Percentiles rank a stretch among this genome's conserved stretches.
Conservation (phyloP, 345 rosid species). For the Moricandia arvensis region DNA sequence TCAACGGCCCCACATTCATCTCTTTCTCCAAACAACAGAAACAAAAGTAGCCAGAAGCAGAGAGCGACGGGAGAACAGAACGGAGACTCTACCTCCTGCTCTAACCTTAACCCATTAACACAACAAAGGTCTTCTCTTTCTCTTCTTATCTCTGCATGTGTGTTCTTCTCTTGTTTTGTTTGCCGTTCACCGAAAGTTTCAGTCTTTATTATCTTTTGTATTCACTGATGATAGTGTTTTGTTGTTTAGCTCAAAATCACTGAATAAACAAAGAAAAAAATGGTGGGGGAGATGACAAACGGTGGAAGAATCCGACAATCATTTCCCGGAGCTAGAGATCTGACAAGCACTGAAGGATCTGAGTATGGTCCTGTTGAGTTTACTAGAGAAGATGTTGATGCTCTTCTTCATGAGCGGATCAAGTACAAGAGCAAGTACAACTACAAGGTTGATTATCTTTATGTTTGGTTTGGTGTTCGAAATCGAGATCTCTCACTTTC, state of each 20-base stretch:
- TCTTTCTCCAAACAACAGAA: constrained; percentile 37
- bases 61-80: constrained; percentile 31
- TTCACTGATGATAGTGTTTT: constrained; percentile 4
- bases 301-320: constrained; percentile 51
- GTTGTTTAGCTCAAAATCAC: constrained; percentile 25
- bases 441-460: constrained; percentile 56
- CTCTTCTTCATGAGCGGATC: constrained; percentile 58
- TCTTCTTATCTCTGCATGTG: background rate
- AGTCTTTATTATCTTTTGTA: constrained; percentile 1
- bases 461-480: background rate
- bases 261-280: background rate
- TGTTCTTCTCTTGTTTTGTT: background rate
- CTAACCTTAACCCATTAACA: constrained; percentile 12
- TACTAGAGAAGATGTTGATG: constrained; percentile 66
- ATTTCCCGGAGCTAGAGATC: constrained; percentile 54
- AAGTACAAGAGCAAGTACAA: constrained; percentile 70
- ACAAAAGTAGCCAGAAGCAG: constrained; percentile 21
- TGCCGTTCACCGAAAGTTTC: constrained; percentile 1
- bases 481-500: constrained; percentile 17
- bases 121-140: background rate
- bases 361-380: constrained; percentile 58
- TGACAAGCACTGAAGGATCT: constrained; percentile 59
- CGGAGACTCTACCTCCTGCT: constrained; percentile 47
- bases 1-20: constrained; percentile 55
- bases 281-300: constrained; percentile 53